Percentiles rank a stretch among this genome's conserved stretches.
These are phyloP conservation scores for Bipolaris victoriae DNA, from an alignment of 2,329 filamentous ascomycete species.

Conservation along the genomic window DNA sequence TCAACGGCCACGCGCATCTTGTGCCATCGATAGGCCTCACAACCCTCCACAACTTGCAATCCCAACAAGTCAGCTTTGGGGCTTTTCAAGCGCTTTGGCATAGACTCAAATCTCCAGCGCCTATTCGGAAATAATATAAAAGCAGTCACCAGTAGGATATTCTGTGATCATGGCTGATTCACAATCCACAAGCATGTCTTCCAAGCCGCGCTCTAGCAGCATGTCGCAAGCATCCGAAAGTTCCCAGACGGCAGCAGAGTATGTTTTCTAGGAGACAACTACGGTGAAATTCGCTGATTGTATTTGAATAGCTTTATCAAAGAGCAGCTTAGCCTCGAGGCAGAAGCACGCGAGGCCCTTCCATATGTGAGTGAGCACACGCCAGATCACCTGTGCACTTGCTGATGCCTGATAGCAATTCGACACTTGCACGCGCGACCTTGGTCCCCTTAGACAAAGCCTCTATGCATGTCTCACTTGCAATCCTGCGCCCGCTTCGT, in stretches of 20 bases:
- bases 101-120: too few relatives aligned
- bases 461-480: conserved; percentile 95
- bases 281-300: neutral
- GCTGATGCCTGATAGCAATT: conserved; percentile 70
- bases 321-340: conserved; percentile 87
- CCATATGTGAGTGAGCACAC: conserved; percentile 78
- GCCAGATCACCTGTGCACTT: conserved; percentile 3
- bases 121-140: neutral
- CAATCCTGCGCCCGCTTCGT: conserved; percentile 74
- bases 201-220: conserved; percentile 46
- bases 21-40: conserved; percentile 9
- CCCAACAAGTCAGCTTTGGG: neutral
- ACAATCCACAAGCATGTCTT: conserved; percentile 28
- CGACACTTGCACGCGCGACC: conserved; percentile 87
- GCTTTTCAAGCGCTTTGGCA: neutral
- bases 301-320: conserved; percentile 74
- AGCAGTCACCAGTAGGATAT: neutral
- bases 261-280: conserved; percentile 5
- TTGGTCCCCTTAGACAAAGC: conserved; percentile 84
- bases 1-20: conserved; percentile 18
- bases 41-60: neutral
- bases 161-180: conserved; percentile 35
- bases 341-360: conserved; percentile 90
- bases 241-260: conserved; percentile 62
- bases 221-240: conserved; percentile 56